Conservation (phyloP, 257 asterid genomes). For the Solanum gracilifrons region DNA sequence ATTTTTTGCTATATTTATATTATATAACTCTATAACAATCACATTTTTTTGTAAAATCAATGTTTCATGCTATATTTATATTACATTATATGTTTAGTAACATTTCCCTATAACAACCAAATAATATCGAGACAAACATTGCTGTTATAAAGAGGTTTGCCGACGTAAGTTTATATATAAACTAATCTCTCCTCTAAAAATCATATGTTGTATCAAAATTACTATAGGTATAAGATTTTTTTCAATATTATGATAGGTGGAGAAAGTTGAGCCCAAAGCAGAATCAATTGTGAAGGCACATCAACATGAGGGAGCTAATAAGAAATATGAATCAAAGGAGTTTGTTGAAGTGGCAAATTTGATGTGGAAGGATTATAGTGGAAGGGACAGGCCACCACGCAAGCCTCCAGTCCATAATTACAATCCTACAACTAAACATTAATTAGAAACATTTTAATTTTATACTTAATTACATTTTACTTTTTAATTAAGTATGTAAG, state of each 20-base stretch:
- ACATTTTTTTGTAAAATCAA: background rate
- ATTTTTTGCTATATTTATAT: no score
- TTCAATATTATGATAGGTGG: background rate
- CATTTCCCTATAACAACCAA: no score
- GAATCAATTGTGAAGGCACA: background rate
- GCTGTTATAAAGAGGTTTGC: background rate
- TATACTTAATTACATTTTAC: background rate
- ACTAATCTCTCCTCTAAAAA: no score
- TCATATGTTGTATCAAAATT: no score
- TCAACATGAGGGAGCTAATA: background rate
- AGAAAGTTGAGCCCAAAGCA: background rate
- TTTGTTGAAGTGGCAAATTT: constrained; percentile 27
- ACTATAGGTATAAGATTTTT: no score
- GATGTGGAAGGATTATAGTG: constrained; percentile 41
- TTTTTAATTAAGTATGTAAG: background rate
- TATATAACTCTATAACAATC: no score
- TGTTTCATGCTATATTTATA: no score
- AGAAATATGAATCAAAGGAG: background rate
- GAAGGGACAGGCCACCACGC: constrained; percentile 7
- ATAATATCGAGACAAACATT: background rate
- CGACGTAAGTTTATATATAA: no score
- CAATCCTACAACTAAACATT: constrained; percentile 22
- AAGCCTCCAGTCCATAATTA: constrained; percentile 51
- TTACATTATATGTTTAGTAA: no score
- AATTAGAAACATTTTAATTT: background rate